These are phyloP conservation scores for Pseudovirgaria hyperparasitica DNA, from an alignment of 2,329 filamentous ascomycete species.

Conservation along the genomic window DNA sequence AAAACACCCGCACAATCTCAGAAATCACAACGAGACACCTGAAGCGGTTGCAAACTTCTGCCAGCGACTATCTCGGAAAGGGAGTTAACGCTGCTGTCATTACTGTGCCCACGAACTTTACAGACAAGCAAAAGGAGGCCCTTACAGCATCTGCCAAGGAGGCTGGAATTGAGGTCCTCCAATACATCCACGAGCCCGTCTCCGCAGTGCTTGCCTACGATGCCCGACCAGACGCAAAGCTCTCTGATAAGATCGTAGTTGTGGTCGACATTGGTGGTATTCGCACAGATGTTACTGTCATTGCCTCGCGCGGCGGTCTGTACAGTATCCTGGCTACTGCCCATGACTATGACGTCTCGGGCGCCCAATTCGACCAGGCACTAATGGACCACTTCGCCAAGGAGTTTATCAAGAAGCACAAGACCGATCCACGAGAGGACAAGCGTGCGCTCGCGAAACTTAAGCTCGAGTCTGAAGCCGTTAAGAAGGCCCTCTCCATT, in stretches of 20 bases:
- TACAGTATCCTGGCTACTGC: slow-evolving; percentile 89
- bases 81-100: slow-evolving; percentile 90
- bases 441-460: slow-evolving; percentile 78
- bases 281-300: slow-evolving; percentile 78
- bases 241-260: slow-evolving; percentile 78
- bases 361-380: slow-evolving; percentile 74
- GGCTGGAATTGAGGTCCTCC: slow-evolving; percentile 77
- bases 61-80: slow-evolving; percentile 86
- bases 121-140: slow-evolving; percentile 72
- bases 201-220: slow-evolving; percentile 86
- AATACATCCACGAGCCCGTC: slow-evolving; percentile 84
- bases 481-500: slow-evolving; percentile 84
- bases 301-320: slow-evolving; percentile 86
- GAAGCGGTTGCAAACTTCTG: slow-evolving; percentile 66
- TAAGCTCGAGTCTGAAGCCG: slow-evolving; percentile 77
- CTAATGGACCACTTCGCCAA: slow-evolving; percentile 95
- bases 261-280: slow-evolving; percentile 90
- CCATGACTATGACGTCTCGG: slow-evolving; percentile 91
- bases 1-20: slow-evolving; percentile 60
- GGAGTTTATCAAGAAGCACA: slow-evolving; percentile 97
- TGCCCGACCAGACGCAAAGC: slow-evolving; percentile 60
- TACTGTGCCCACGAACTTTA: slow-evolving; percentile 87
- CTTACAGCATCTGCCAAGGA: slow-evolving; percentile 64
- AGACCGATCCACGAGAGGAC: slow-evolving; percentile 73
- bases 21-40: slow-evolving; percentile 80